Evolutionary conservation across 2,329 filamentous ascomycete genomes (phyloP).

Genomic region (Pseudogymnoascus sp.): DNA sequence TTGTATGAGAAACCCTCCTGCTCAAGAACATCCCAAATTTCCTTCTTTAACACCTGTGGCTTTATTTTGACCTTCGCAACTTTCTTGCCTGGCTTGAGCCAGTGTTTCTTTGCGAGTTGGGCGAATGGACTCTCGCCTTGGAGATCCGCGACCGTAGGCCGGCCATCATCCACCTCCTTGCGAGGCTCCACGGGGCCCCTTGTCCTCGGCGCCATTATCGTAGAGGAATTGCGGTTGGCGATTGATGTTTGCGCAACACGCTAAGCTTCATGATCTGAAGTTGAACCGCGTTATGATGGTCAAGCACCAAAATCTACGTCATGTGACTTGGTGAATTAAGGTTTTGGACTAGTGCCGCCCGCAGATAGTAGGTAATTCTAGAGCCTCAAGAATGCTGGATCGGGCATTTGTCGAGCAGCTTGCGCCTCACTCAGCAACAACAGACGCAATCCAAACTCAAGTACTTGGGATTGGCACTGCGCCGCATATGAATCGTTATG

Average conservation of each 20-base stretch:
- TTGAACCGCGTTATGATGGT: conserved; percentile 9
- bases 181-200: conserved; percentile 22
- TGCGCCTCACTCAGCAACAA: neutral
- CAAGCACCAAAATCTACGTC: conserved; percentile 3
- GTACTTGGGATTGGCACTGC: neutral
- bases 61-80: conserved; percentile 65
- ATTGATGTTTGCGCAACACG: conserved; percentile 8
- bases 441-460: conserved; percentile 1
- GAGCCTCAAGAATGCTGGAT: conserved; percentile 8
- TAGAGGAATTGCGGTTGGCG: conserved; percentile 8
- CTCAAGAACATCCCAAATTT: conserved; percentile 85
- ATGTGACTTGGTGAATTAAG: conserved; percentile 10
- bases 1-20: conserved; percentile 70
- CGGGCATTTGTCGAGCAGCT: neutral
- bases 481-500: conserved; percentile 33
- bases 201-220: conserved; percentile 27
- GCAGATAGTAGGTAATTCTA: neutral
- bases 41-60: conserved; percentile 71
- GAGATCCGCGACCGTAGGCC: conserved; percentile 60
- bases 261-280: conserved; percentile 3
- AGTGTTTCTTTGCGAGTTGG: conserved; percentile 74
- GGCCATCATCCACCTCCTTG: conserved; percentile 36
- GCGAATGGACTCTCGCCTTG: conserved; percentile 67
- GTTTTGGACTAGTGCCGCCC: conserved; percentile 1
- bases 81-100: conserved; percentile 62